Conservation (phyloP, 202 grass and related monocot genomes). For the Hordeum pubiflorum region DNA sequence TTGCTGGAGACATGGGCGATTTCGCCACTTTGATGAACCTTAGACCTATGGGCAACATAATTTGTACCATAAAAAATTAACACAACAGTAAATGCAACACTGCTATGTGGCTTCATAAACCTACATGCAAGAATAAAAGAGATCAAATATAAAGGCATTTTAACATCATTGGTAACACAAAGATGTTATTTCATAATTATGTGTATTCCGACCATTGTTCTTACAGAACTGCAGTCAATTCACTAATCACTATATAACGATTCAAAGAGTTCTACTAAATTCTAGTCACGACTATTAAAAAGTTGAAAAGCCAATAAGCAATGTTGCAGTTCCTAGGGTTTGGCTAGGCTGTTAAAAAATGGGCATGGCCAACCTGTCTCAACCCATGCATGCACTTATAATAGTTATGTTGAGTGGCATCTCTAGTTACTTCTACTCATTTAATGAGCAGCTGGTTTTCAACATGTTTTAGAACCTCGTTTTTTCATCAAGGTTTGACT, state of each 20-base stretch:
- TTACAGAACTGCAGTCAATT: neutral
- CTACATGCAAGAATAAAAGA: neutral
- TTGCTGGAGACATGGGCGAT: conserved; percentile 75
- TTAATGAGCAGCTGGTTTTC: no score
- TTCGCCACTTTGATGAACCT: conserved; percentile 87
- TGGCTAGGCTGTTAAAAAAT: no score
- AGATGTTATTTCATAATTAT: neutral
- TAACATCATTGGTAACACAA: neutral
- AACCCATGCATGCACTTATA: no score
- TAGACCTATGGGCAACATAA: conserved; percentile 34
- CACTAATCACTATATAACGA: neutral
- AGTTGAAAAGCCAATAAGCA: no score
- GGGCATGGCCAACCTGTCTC: no score
- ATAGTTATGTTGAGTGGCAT: no score
- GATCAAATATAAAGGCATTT: neutral
- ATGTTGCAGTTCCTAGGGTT: no score
- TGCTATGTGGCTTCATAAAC: conserved; percentile 12
- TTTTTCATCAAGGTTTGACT: no score
- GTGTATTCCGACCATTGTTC: neutral
- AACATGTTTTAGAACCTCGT: no score
- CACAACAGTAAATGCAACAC: neutral
- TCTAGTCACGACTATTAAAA: neutral
- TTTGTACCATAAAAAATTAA: neutral
- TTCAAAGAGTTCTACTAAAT: neutral
- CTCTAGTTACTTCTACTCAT: no score